Evolutionary conservation across 371 early-diverging fungal genomes (phyloP).

Genomic region (Chytridium lagenaria): DNA sequence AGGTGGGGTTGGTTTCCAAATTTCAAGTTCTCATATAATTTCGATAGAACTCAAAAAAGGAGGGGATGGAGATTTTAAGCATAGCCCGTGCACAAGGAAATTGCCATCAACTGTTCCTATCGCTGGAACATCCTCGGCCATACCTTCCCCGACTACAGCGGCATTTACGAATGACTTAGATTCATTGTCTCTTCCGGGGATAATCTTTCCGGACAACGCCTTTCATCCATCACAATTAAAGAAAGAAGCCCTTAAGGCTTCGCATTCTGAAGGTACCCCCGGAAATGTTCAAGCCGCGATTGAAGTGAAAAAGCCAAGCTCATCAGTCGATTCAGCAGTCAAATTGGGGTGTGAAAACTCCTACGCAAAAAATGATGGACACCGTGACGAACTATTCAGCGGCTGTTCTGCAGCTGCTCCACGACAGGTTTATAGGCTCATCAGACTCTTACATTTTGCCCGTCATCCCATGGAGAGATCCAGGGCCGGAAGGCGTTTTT

Average conservation of each 20-base stretch:
- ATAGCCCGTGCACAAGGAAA: neutral
- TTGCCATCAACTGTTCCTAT: neutral
- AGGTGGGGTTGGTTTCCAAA: neutral
- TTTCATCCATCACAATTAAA: neutral
- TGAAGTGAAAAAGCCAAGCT: no score
- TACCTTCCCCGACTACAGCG: no score
- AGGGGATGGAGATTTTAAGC: neutral
- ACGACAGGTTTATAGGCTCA: neutral
- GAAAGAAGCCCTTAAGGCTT: no score
- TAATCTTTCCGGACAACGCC: neutral
- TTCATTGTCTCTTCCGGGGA: neutral
- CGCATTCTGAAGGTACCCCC: no score
- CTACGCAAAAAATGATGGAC: no score
- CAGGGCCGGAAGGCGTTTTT: conserved; percentile 11
- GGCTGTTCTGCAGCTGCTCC: no score
- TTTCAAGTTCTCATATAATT: neutral
- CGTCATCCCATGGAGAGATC: conserved; percentile 5
- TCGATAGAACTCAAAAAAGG: neutral
- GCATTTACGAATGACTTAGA: no score
- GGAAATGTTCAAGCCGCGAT: no score
- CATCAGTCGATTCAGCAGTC: no score
- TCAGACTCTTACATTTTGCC: neutral
- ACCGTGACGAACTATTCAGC: no score
- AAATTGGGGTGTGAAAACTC: no score
- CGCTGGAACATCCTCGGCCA: conserved; percentile 1